Conservation (phyloP, 768 basidiomycete genomes). For the Naganishia randhawae region DNA sequence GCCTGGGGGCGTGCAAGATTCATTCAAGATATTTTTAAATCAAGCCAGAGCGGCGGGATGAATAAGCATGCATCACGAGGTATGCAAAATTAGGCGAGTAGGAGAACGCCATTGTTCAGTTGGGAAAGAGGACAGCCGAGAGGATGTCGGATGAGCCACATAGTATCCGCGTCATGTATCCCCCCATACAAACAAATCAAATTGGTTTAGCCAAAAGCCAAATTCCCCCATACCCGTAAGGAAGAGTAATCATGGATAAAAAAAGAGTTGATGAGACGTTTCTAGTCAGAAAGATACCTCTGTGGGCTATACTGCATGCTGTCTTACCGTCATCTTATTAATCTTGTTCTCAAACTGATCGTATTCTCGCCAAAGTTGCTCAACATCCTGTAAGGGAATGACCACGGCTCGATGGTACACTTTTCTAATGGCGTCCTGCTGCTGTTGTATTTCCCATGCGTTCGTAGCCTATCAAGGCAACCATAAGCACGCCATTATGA, state of each 20-base stretch:
- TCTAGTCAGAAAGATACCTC: background rate
- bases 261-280: background rate
- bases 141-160: slow-evolving; percentile 8
- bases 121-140: background rate
- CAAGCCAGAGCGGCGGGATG: slow-evolving; percentile 2
- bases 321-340: slow-evolving; percentile 74
- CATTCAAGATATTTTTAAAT: slow-evolving; percentile 1
- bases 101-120: background rate
- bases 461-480: slow-evolving; percentile 58
- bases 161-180: slow-evolving; percentile 21
- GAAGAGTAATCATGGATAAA: background rate
- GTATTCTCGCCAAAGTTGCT: slow-evolving; percentile 86
- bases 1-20: slow-evolving; percentile 57
- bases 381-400: slow-evolving; percentile 89
- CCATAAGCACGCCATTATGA: background rate
- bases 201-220: slow-evolving; percentile 11
- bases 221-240: slow-evolving; percentile 1
- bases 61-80: background rate
- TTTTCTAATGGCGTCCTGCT: slow-evolving; percentile 86
- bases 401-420: slow-evolving; percentile 90
- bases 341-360: slow-evolving; percentile 84
- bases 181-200: slow-evolving; percentile 12
- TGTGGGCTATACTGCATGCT: background rate
- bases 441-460: slow-evolving; percentile 93
- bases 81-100: background rate